phyloP scores from a whole-genome alignment of 2,329 filamentous ascomycete species.

The Trichoderma cornu-damae region DNA sequence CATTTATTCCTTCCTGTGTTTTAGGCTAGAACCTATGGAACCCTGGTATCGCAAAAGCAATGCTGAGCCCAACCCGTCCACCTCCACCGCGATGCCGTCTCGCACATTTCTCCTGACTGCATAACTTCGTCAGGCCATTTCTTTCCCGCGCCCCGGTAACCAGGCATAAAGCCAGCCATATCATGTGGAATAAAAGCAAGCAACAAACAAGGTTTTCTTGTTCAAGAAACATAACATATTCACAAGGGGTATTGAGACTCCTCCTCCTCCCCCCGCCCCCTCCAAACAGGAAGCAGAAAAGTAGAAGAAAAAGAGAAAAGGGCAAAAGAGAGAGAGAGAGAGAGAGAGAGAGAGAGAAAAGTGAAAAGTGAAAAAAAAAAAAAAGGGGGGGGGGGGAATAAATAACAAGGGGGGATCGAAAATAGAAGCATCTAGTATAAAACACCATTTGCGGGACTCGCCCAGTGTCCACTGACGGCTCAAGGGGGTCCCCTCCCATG shows the following conservation, averaged over 20 bases:
- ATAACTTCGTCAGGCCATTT: conserved; percentile 17
- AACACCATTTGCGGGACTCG: not conserved
- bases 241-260: conserved; percentile 19
- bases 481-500: not conserved
- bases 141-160: conserved; percentile 5
- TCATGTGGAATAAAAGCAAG: conserved; percentile 9
- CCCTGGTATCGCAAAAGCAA: not conserved
- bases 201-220: conserved; percentile 2
- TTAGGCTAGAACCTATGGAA: not conserved
- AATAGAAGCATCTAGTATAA: conserved; percentile 1
- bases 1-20: conserved; percentile 5
- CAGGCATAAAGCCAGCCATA: conserved; percentile 3
- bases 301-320: not conserved
- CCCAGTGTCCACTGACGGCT: not conserved
- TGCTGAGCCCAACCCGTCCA: not conserved
- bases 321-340: not conserved
- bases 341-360: not conserved
- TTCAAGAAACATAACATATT: conserved; percentile 13
- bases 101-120: conserved; percentile 13
- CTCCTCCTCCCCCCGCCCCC: conserved; percentile 2
- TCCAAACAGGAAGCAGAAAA: too few species aligned
- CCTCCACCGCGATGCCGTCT: not conserved
- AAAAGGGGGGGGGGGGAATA: too few species aligned
- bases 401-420: conserved; percentile 3
- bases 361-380: not conserved